A percentile compares a stretch with the other conserved stretches of the same genome.
Conservation (phyloP, 148 eudicot species). For the Cornus controversa region DNA sequence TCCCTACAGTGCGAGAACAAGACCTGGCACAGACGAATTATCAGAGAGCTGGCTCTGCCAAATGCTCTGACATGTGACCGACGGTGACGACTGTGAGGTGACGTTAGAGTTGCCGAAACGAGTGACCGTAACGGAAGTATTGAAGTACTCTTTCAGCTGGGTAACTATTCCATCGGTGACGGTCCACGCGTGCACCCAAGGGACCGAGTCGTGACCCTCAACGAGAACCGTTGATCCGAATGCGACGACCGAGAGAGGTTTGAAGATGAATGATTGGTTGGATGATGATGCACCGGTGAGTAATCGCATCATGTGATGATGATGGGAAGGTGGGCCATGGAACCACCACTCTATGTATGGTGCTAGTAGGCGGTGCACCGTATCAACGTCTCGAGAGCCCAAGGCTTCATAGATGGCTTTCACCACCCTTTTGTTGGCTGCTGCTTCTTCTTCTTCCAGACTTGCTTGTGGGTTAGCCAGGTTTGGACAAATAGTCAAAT, state of each 20-base stretch:
- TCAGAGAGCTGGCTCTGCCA: not conserved
- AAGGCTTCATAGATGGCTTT: not conserved
- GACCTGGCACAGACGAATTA: not conserved
- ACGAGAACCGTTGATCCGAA: not conserved
- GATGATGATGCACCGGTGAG: not conserved
- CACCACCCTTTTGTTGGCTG: not conserved
- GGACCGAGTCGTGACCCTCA: not conserved
- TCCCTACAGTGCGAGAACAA: not conserved
- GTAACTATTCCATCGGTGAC: not conserved
- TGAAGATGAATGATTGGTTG: not conserved
- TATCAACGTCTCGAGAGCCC: not conserved
- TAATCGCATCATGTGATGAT: not conserved
- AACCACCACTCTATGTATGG: slow-evolving; percentile 2
- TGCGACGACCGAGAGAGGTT: not conserved
- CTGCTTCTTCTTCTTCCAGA: not conserved
- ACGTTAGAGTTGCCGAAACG: not conserved
- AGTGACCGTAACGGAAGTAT: not conserved
- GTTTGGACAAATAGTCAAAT: too few relatives aligned
- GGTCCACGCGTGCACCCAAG: slow-evolving; percentile 1
- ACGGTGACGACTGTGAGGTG: not conserved
- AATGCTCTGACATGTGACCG: not conserved
- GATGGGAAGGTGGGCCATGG: not conserved
- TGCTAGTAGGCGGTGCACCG: not conserved
- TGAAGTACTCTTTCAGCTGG: not conserved
- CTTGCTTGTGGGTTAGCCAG: not conserved